Conservation (phyloP, 495 filamentous ascomycete genomes). For the Neurospora intermedia region DNA sequence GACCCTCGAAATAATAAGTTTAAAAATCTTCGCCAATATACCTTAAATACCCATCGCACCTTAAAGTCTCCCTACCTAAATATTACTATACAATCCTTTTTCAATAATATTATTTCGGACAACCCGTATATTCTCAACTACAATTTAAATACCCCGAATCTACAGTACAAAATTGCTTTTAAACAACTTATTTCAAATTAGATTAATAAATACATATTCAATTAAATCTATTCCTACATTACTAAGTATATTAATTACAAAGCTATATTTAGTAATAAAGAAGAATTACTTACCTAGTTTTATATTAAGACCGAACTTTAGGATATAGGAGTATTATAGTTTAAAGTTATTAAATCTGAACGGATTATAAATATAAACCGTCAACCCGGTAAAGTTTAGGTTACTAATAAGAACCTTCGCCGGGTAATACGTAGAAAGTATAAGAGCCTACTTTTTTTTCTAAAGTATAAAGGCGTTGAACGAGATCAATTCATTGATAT, state of each 20-base stretch:
- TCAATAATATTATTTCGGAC: neutral
- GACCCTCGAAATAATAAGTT: neutral
- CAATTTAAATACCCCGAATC: neutral
- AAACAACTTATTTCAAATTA: neutral
- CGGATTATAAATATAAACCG: no score
- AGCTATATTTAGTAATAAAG: no score
- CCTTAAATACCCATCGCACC: neutral
- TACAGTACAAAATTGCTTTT: neutral
- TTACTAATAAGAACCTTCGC: no score
- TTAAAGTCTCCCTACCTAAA: neutral
- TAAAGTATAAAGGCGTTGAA: neutral
- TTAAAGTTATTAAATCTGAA: no score
- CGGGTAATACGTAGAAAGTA: neutral
- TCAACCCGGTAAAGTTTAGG: no score
- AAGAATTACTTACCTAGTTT: no score
- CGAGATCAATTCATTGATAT: neutral
- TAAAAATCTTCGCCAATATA: neutral
- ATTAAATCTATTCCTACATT: no score
- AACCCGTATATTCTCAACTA: neutral
- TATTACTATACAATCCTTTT: neutral
- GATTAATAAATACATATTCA: neutral
- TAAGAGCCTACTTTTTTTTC: neutral
- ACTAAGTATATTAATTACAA: no score
- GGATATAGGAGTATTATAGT: no score
- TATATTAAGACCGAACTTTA: no score